Evolutionary conservation across 176 grass and related monocot genomes (phyloP).

Genomic region (Triticum turgidum): DNA sequence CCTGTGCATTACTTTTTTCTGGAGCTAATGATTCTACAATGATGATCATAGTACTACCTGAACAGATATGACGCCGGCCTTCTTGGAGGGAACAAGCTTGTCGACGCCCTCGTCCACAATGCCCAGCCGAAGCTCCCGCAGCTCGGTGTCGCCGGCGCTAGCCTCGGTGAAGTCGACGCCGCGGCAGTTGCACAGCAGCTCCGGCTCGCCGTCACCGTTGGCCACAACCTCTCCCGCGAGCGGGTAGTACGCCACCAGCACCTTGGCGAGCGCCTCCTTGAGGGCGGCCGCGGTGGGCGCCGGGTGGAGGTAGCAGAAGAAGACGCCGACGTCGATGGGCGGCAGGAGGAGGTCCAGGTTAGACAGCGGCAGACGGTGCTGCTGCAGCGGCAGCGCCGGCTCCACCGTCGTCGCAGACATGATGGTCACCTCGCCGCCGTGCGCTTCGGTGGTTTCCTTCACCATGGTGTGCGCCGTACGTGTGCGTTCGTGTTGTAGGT

Average conservation of each 20-base stretch:
- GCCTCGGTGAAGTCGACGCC: constrained; percentile 60
- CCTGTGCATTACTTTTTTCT: no score
- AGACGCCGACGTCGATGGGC: constrained; percentile 57
- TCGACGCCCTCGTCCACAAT: constrained; percentile 49
- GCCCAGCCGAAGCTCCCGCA: constrained; percentile 46
- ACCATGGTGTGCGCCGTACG: not conserved
- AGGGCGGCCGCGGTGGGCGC: constrained; percentile 28
- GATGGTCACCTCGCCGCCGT: not conserved
- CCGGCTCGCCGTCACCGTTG: constrained; percentile 58
- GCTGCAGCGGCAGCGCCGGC: constrained; percentile 43
- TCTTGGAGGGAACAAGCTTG: constrained; percentile 52
- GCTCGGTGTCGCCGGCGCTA: constrained; percentile 22
- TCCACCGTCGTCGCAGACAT: constrained; percentile 28
- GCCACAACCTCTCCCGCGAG: constrained; percentile 50
- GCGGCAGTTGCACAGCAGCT: constrained; percentile 65
- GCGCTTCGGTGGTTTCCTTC: not conserved
- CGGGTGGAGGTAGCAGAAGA: constrained; percentile 60
- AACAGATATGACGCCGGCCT: constrained; percentile 42
- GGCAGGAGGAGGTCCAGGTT: constrained; percentile 78
- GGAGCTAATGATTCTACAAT: not conserved
- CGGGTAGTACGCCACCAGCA: constrained; percentile 63
- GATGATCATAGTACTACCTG: constrained; percentile 31
- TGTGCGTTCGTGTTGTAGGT: not conserved
- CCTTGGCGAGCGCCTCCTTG: constrained; percentile 50
- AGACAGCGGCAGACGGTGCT: constrained; percentile 51